Percentiles rank a stretch among this genome's conserved stretches.
Conservation (phyloP, 148 eudicot species). For the Persicaria maculosa region DNA sequence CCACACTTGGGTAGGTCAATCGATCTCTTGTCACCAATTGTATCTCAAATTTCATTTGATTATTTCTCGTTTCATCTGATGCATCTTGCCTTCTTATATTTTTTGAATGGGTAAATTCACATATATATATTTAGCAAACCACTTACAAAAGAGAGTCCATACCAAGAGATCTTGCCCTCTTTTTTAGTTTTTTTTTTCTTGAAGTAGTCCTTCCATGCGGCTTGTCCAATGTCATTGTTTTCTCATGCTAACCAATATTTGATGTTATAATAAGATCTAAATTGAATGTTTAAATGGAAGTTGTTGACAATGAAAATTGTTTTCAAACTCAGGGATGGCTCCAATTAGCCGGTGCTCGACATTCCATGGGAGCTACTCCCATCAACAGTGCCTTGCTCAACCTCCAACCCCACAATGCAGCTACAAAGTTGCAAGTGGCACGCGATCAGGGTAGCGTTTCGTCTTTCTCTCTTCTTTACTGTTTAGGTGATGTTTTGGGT, state of each 20-base stretch:
- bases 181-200: not conserved
- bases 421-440: conserved; percentile 49
- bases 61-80: not conserved
- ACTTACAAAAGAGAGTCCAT: no score
- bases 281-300: not conserved
- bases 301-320: not conserved
- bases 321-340: conserved; percentile 61
- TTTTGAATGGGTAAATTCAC: no score
- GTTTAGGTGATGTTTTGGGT: not conserved
- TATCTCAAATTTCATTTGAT: not conserved
- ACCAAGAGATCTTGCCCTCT: not conserved
- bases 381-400: conserved; percentile 56
- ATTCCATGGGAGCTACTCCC: conserved; percentile 84
- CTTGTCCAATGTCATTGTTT: not conserved
- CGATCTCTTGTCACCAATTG: not conserved
- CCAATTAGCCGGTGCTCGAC: conserved; percentile 75
- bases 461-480: not conserved
- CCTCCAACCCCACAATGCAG: conserved; percentile 68
- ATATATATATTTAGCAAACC: no score
- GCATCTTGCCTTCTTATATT: not conserved
- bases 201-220: not conserved
- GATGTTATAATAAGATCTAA: not conserved
- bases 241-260: not conserved
- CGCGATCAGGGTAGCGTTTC: conserved; percentile 34
- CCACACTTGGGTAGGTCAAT: conserved; percentile 68